Conservation (phyloP, 2,329 filamentous ascomycete species). For the Lojkania enalia region DNA sequence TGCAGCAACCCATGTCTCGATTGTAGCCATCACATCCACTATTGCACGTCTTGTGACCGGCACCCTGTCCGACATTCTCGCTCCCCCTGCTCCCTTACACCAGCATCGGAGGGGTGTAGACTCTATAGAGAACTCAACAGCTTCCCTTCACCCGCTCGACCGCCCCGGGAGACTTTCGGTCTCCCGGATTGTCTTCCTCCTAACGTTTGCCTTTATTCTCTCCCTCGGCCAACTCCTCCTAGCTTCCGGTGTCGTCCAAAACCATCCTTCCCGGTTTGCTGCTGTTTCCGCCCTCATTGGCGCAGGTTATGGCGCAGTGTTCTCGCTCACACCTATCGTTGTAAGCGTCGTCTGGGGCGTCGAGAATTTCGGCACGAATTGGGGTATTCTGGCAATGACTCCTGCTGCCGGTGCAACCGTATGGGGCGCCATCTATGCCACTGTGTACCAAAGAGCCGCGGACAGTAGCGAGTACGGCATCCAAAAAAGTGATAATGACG, state of each 20-base stretch:
- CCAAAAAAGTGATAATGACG: constrained; percentile 45
- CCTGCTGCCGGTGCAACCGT: constrained; percentile 85
- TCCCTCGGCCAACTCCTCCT: constrained; percentile 75
- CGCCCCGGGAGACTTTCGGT: constrained; percentile 56
- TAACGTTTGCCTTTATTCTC: constrained; percentile 73
- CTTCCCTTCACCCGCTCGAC: constrained; percentile 34
- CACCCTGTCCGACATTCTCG: constrained; percentile 83
- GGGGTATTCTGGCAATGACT: constrained; percentile 91
- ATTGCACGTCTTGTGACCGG: constrained; percentile 88
- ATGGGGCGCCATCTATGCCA: constrained; percentile 89
- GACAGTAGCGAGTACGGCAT: constrained; percentile 44
- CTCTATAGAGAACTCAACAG: constrained; percentile 48
- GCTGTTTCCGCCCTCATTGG: constrained; percentile 82
- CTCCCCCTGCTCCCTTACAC: constrained; percentile 57
- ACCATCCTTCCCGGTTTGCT: constrained; percentile 79
- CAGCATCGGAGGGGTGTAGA: constrained; percentile 58
- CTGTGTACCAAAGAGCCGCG: constrained; percentile 73
- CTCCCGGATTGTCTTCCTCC: constrained; percentile 78
- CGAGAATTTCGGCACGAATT: constrained; percentile 98
- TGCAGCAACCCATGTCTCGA: constrained; percentile 86
- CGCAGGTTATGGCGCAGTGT: constrained; percentile 89
- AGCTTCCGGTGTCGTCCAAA: constrained; percentile 73
- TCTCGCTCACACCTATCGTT: constrained; percentile 86
- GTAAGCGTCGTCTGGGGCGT: constrained; percentile 98
- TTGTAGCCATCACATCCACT: constrained; percentile 88